Evolutionary conservation across 2,329 filamentous ascomycete species (phyloP).

Genomic region (Aspergillus floridensis): DNA sequence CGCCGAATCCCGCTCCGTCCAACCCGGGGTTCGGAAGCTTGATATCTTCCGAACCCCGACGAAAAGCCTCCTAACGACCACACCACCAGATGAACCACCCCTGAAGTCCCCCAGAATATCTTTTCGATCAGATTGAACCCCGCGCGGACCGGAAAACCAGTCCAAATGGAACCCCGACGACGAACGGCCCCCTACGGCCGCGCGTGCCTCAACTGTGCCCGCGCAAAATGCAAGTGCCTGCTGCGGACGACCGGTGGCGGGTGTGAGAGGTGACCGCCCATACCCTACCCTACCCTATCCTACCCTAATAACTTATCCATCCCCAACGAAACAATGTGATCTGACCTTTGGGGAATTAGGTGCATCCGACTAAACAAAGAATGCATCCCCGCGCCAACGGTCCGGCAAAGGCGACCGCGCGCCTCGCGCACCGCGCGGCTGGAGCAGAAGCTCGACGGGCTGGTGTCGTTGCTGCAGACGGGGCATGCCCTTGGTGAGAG

Average conservation of each 20-base stretch:
- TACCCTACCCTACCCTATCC: too few relatives aligned
- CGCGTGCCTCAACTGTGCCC: conserved; percentile 44
- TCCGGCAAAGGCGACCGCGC: conserved; percentile 28
- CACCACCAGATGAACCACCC: too few relatives aligned
- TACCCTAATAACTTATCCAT: too few relatives aligned
- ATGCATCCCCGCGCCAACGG: conserved; percentile 40
- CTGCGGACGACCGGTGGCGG: conserved; percentile 27
- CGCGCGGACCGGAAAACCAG: background rate
- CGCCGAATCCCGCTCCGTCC: too few relatives aligned
- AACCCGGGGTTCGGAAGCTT: too few relatives aligned
- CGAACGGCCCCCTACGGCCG: conserved; percentile 34
- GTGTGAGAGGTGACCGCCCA: conserved; percentile 25
- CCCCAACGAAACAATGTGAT: too few relatives aligned
- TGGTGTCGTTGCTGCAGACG: conserved; percentile 31
- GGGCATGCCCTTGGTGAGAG: background rate
- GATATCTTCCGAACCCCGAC: too few relatives aligned
- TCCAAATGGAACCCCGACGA: background rate
- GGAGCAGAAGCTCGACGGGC: conserved; percentile 30
- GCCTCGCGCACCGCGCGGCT: conserved; percentile 24
- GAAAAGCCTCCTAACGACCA: too few relatives aligned
- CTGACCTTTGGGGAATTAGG: conserved; percentile 20
- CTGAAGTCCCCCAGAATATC: too few relatives aligned
- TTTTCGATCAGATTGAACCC: too few relatives aligned
- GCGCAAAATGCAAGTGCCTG: conserved; percentile 49
- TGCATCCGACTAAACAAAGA: conserved; percentile 44